Conservation (phyloP, 306 rosid species). For the Styphnolobium japonicum region DNA sequence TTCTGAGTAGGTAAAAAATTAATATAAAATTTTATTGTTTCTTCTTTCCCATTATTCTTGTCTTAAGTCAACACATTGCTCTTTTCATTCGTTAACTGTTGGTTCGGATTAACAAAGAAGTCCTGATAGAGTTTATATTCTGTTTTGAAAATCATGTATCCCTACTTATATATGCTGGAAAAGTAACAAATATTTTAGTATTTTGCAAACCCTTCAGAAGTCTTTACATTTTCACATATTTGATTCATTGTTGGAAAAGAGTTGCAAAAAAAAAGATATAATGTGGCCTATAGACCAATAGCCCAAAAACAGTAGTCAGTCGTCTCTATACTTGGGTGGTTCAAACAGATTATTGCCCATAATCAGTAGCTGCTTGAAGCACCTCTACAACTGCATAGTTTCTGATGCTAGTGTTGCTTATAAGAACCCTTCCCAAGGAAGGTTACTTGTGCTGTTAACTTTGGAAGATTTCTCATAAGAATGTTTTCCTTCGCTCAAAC, state of each 20-base stretch:
- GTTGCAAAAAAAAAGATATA: background rate
- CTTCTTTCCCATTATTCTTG: no score
- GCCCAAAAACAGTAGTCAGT: background rate
- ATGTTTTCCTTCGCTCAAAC: background rate
- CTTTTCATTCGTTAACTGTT: no score
- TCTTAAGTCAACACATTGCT: no score
- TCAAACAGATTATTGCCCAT: background rate
- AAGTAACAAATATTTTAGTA: background rate
- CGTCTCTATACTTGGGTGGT: background rate
- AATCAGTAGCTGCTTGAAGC: background rate
- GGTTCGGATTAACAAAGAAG: background rate
- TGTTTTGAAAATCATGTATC: no score
- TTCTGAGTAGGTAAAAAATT: no score
- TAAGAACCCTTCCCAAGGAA: background rate
- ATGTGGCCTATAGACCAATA: background rate
- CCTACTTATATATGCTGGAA: no score
- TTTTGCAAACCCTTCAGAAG: background rate
- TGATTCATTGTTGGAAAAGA: background rate
- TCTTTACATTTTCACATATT: background rate
- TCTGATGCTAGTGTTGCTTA: background rate
- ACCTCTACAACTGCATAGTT: background rate
- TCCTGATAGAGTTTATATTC: background rate
- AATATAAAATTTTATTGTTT: no score
- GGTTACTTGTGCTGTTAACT: background rate
- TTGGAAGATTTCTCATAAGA: background rate